phyloP scores from a whole-genome alignment of 768 basidiomycete genomes.

The Porphyrellus cyaneotinctus region DNA sequence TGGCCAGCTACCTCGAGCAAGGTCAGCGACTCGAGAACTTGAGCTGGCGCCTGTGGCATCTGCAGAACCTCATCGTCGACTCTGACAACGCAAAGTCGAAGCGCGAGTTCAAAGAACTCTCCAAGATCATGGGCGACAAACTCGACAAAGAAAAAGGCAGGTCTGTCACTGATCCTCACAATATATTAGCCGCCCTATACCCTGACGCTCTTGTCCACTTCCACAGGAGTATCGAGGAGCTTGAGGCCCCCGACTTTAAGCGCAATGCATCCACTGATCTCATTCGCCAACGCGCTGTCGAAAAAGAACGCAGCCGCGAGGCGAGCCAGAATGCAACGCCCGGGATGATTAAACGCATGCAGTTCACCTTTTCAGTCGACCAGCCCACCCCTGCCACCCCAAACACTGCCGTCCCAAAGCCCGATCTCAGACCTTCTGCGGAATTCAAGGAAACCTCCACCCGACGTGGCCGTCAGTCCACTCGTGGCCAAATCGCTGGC shows the following conservation, averaged over 20 bases:
- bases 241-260: slow-evolving; percentile 78
- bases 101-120: slow-evolving; percentile 86
- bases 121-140: slow-evolving; percentile 86
- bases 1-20: slow-evolving; percentile 86
- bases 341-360: slow-evolving; percentile 82
- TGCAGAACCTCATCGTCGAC: slow-evolving; percentile 89
- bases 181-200: slow-evolving; percentile 8
- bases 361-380: slow-evolving; percentile 85
- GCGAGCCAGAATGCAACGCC: slow-evolving; percentile 57
- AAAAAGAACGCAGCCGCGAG: slow-evolving; percentile 78
- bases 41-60: slow-evolving; percentile 90
- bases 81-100: slow-evolving; percentile 83
- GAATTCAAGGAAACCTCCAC: slow-evolving; percentile 54
- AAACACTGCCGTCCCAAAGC: slow-evolving; percentile 51
- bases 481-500: slow-evolving; percentile 35
- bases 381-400: slow-evolving; percentile 50
- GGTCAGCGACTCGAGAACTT: slow-evolving; percentile 89
- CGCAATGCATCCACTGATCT: slow-evolving; percentile 77
- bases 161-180: slow-evolving; percentile 41
- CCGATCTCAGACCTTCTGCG: slow-evolving; percentile 59
- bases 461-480: slow-evolving; percentile 38
- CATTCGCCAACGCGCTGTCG: slow-evolving; percentile 73
- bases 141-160: slow-evolving; percentile 90
- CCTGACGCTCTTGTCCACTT: slow-evolving; percentile 6
- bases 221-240: slow-evolving; percentile 74